Evolutionary conservation across 139 green algal species (phyloP).

Genomic region (Chlamydomonas eustigma): DNA sequence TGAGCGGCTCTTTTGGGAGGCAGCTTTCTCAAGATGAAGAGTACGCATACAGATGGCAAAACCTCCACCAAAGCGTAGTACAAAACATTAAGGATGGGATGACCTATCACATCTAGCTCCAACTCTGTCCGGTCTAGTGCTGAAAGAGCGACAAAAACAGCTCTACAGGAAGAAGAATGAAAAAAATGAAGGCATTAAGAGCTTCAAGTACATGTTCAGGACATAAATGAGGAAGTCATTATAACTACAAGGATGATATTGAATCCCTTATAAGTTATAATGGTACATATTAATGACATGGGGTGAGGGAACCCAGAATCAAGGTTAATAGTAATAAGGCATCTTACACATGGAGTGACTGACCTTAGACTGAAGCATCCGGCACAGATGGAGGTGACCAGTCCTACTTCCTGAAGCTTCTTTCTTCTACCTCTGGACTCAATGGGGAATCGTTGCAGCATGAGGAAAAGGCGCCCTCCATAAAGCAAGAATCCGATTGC

Average conservation of each 20-base stretch:
- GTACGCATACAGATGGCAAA: slow-evolving; percentile 55
- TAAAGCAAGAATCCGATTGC: slow-evolving; percentile 90
- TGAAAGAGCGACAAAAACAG: slow-evolving; percentile 62
- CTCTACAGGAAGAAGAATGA: slow-evolving; percentile 26
- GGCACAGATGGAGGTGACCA: slow-evolving; percentile 91
- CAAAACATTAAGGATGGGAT: slow-evolving; percentile 76
- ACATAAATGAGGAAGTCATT: too few species aligned
- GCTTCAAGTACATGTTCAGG: too few species aligned
- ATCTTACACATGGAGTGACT: too few species aligned
- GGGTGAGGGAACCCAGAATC: too few species aligned
- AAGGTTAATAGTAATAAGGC: too few species aligned
- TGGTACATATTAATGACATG: too few species aligned
- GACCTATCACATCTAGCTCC: slow-evolving; percentile 50
- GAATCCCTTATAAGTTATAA: too few species aligned
- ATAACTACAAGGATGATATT: too few species aligned
- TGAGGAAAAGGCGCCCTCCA: slow-evolving; percentile 87
- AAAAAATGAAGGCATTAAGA: not conserved
- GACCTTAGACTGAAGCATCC: slow-evolving; percentile 80
- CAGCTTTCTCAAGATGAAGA: slow-evolving; percentile 48
- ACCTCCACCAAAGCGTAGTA: slow-evolving; percentile 78
- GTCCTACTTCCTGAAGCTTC: slow-evolving; percentile 94
- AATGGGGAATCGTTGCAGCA: slow-evolving; percentile 92
- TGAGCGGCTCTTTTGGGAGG: slow-evolving; percentile 37
- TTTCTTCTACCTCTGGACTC: slow-evolving; percentile 86
- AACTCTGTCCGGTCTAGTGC: slow-evolving; percentile 52